Evolutionary conservation across 129 eudicot species (phyloP).

Genomic region (Arctium lappa): DNA sequence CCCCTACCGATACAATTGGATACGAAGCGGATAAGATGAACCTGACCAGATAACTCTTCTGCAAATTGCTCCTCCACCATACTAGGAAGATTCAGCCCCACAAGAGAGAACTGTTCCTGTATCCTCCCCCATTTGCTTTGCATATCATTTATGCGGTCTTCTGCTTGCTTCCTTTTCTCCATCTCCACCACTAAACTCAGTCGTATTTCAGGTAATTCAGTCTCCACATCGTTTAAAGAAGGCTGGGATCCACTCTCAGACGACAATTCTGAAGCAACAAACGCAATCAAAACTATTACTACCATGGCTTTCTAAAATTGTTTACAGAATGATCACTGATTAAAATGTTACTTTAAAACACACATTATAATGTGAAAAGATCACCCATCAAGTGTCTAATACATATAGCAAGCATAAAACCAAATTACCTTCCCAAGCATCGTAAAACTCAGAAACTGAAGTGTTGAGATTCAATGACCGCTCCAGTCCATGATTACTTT

Average conservation of each 20-base stretch:
- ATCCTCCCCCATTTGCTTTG: slow-evolving; percentile 63
- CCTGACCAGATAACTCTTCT: slow-evolving; percentile 60
- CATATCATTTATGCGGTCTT: slow-evolving; percentile 48
- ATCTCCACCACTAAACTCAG: slow-evolving; percentile 70
- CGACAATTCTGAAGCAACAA: slow-evolving; percentile 59
- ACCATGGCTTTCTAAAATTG: neutral
- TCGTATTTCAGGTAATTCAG: slow-evolving; percentile 66
- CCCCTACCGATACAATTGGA: slow-evolving; percentile 79
- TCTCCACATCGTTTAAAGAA: slow-evolving; percentile 43
- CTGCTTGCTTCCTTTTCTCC: slow-evolving; percentile 84
- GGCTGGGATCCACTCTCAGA: slow-evolving; percentile 64
- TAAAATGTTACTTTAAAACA: neutral
- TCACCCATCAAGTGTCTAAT: neutral
- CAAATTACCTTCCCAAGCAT: slow-evolving; percentile 91
- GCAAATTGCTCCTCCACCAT: slow-evolving; percentile 38
- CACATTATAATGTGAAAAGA: neutral
- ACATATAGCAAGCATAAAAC: neutral
- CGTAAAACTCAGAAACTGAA: slow-evolving; percentile 78
- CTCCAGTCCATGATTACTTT: slow-evolving; percentile 38
- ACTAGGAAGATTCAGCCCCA: slow-evolving; percentile 55
- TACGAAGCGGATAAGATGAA: slow-evolving; percentile 62
- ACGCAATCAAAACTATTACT: slow-evolving; percentile 10
- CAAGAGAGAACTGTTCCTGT: slow-evolving; percentile 50
- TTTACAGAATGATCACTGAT: neutral
- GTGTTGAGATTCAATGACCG: slow-evolving; percentile 38